Conservation (phyloP, 106 monocot genomes). For the Platanthera zijinensis region DNA sequence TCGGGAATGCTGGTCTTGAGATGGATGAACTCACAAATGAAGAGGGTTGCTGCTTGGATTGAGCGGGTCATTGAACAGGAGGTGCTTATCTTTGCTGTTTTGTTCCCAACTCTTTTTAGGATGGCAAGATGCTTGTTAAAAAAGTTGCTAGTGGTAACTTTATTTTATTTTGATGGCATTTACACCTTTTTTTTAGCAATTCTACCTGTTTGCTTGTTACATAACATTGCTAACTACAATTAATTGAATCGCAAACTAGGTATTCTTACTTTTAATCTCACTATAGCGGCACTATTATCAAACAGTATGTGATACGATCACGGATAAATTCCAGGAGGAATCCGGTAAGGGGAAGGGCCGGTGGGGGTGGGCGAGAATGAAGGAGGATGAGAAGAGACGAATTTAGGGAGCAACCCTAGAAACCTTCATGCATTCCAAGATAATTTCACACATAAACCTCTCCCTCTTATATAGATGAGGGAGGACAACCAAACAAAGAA, state of each 20-base stretch:
- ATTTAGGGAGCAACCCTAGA: too few species aligned
- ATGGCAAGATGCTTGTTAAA: not conserved
- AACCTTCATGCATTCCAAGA: too few species aligned
- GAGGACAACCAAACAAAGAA: too few species aligned
- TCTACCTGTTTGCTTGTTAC: not conserved
- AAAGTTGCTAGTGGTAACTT: not conserved
- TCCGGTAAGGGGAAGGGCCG: too few species aligned
- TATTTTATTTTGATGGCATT: not conserved
- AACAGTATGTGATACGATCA: too few species aligned
- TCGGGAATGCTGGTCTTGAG: conserved; percentile 81
- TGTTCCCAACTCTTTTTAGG: not conserved
- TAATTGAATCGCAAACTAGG: not conserved
- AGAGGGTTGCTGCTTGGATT: conserved; percentile 75
- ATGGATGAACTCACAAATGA: conserved; percentile 85
- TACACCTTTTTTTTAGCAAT: not conserved
- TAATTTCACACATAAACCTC: too few species aligned
- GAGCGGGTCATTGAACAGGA: conserved; percentile 73
- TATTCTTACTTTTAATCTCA: not conserved
- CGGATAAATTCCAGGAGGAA: too few species aligned
- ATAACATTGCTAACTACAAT: not conserved
- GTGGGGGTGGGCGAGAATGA: too few species aligned
- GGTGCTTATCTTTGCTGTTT: conserved; percentile 30
- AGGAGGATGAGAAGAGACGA: too few species aligned
- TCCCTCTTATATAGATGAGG: too few species aligned
- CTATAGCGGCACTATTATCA: not conserved